phyloP scores from a whole-genome alignment of 2,329 filamentous ascomycete genomes.

The Diaporthe nobilis region DNA sequence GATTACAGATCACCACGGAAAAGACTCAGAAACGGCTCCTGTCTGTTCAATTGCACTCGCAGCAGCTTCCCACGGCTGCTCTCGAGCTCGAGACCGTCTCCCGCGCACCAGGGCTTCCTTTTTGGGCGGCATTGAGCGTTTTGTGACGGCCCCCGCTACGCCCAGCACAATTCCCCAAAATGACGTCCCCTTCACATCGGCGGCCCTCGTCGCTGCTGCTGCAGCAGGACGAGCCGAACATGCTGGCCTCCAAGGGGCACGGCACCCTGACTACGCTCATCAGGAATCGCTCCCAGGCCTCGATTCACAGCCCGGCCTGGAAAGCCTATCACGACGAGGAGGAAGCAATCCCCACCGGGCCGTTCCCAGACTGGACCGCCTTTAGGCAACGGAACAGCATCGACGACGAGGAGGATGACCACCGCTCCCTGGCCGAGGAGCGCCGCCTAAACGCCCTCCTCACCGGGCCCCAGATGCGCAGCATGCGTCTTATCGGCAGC shows the following conservation, averaged over 20 bases:
- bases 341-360: constrained; percentile 19
- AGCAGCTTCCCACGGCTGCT: neutral
- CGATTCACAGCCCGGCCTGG: constrained; percentile 41
- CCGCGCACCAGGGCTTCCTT: neutral
- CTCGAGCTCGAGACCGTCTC: constrained; percentile 6
- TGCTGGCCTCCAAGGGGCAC: constrained; percentile 61
- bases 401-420: constrained; percentile 57
- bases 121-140: neutral
- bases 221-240: constrained; percentile 63
- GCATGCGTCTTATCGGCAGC: constrained; percentile 89
- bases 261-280: constrained; percentile 54
- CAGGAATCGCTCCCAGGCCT: constrained; percentile 62
- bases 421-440: constrained; percentile 65
- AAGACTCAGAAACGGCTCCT: too few relatives aligned
- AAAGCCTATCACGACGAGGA: constrained; percentile 39
- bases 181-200: constrained; percentile 46
- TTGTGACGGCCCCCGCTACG: neutral
- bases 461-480: constrained; percentile 80
- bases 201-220: constrained; percentile 49
- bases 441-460: constrained; percentile 72
- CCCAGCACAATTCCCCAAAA: constrained; percentile 62
- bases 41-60: constrained; percentile 11
- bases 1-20: neutral
- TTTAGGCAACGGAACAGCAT: constrained; percentile 40
- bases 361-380: constrained; percentile 42